Evolutionary conservation across 495 filamentous ascomycete species (phyloP).

Genomic region (Immersiella caudata): DNA sequence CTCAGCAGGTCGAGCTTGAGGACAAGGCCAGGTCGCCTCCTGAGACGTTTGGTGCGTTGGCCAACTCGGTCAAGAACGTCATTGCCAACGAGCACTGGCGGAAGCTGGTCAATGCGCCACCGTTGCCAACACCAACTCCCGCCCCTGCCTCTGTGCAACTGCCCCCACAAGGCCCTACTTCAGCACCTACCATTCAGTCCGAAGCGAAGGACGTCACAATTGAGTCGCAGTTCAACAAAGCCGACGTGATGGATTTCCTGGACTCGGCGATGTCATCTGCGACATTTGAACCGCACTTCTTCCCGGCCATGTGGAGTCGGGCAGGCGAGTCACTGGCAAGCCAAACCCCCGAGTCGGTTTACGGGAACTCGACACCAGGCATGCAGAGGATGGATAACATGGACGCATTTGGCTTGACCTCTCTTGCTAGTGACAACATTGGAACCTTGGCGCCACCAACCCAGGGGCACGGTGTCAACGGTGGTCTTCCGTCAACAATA

Average conservation of each 20-base stretch:
- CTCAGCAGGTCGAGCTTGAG: slow-evolving; percentile 44
- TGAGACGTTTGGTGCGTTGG: slow-evolving; percentile 42
- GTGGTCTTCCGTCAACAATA: neutral
- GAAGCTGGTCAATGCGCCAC: slow-evolving; percentile 47
- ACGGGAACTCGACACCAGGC: neutral
- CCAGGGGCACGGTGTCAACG: neutral
- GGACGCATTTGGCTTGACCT: neutral
- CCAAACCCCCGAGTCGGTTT: neutral
- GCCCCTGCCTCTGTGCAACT: neutral
- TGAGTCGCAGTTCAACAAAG: slow-evolving; percentile 4
- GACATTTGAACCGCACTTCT: neutral
- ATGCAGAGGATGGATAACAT: neutral
- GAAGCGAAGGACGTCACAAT: neutral
- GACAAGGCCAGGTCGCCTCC: slow-evolving; percentile 40
- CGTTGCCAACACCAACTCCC: slow-evolving; percentile 11
- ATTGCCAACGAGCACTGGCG: slow-evolving; percentile 49
- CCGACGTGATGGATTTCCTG: slow-evolving; percentile 5
- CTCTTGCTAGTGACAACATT: neutral
- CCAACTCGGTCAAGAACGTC: slow-evolving; percentile 40
- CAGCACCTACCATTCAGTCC: neutral
- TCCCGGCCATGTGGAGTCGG: neutral
- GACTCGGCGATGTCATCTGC: neutral
- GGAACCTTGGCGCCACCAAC: neutral
- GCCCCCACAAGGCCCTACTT: neutral
- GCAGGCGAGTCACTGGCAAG: neutral